phyloP scores from a whole-genome alignment of 805 yeast genomes.

The Kazachstania psychrophila region DNA sequence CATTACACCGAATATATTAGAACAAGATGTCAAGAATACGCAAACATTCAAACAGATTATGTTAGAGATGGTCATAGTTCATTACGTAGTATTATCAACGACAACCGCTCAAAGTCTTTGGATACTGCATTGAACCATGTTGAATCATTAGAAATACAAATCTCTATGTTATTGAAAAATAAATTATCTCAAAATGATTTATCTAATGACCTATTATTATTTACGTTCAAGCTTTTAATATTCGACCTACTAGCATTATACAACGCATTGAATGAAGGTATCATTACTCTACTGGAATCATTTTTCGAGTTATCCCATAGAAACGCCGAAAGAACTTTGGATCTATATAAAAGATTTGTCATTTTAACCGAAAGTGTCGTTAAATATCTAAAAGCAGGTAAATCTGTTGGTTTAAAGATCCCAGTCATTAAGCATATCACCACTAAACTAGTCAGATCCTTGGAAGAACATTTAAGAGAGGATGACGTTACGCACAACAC shows the following conservation, averaged over 20 bases:
- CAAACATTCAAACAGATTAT: conserved; percentile 58
- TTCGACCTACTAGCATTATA: conserved; percentile 79
- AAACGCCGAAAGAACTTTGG: conserved; percentile 82
- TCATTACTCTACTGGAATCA: conserved; percentile 84
- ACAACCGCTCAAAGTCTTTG: conserved; percentile 37
- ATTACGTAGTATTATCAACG: conserved; percentile 39
- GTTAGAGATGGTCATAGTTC: conserved; percentile 58
- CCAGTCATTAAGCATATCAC: conserved; percentile 98
- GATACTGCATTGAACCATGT: conserved; percentile 75
- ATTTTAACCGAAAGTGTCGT: conserved; percentile 82
- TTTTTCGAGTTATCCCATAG: conserved; percentile 83
- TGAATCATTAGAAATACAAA: conserved; percentile 76
- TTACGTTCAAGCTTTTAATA: conserved; percentile 82
- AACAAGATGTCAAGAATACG: conserved; percentile 60
- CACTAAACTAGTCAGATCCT: conserved; percentile 75
- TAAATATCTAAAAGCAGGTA: conserved; percentile 78
- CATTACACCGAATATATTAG: conserved; percentile 66
- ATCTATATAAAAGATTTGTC: conserved; percentile 76
- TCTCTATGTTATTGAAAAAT: conserved; percentile 64
- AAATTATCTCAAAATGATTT: conserved; percentile 71
- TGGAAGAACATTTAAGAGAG: conserved; percentile 83
- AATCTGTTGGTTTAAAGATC: conserved; percentile 81
- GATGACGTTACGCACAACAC: conserved; percentile 37
- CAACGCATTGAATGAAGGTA: conserved; percentile 91
- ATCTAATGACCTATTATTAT: conserved; percentile 72